These are phyloP conservation scores for Tremellales sp. DNA, from an alignment of 1,284 basidiomycete genomes.

Conservation along the genomic window DNA sequence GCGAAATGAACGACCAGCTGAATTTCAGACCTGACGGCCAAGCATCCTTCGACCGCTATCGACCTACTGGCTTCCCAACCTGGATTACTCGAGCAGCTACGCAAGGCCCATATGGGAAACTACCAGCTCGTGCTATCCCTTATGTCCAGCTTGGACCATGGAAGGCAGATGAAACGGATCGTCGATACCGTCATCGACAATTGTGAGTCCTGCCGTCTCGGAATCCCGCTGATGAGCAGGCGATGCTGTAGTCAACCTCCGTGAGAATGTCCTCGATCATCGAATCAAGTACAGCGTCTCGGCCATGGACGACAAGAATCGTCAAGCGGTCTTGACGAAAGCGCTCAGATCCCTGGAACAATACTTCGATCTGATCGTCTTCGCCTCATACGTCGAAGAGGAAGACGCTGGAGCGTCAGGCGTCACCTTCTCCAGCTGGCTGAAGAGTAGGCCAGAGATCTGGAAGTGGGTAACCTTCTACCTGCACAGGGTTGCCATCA, in stretches of 20 bases:
- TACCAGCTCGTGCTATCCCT: constrained; percentile 86
- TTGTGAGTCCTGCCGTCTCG: constrained; percentile 56
- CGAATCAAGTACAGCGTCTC: constrained; percentile 80
- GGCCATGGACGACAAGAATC: constrained; percentile 62
- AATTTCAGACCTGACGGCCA: constrained; percentile 43
- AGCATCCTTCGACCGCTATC: constrained; percentile 61
- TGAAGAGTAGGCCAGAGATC: constrained; percentile 82
- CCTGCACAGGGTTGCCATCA: neutral
- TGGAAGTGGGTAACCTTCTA: constrained; percentile 76
- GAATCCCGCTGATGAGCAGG: constrained; percentile 48
- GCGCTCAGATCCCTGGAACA: constrained; percentile 54
- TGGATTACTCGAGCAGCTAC: constrained; percentile 72
- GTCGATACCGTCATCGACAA: constrained; percentile 85
- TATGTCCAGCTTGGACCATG: constrained; percentile 80
- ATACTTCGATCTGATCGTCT: constrained; percentile 89
- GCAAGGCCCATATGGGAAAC: constrained; percentile 81
- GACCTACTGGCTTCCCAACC: constrained; percentile 77
- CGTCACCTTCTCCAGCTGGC: constrained; percentile 79
- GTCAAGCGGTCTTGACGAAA: constrained; percentile 45
- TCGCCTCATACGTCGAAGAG: constrained; percentile 83
- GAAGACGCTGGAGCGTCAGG: constrained; percentile 59
- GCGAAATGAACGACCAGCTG: too few relatives aligned
- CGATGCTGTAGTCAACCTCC: constrained; percentile 82
- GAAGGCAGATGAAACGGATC: constrained; percentile 71
- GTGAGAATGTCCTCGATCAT: constrained; percentile 79